These are phyloP conservation scores for Mycena haematopus DNA, from an alignment of 768 basidiomycete genomes.

Conservation along the genomic window DNA sequence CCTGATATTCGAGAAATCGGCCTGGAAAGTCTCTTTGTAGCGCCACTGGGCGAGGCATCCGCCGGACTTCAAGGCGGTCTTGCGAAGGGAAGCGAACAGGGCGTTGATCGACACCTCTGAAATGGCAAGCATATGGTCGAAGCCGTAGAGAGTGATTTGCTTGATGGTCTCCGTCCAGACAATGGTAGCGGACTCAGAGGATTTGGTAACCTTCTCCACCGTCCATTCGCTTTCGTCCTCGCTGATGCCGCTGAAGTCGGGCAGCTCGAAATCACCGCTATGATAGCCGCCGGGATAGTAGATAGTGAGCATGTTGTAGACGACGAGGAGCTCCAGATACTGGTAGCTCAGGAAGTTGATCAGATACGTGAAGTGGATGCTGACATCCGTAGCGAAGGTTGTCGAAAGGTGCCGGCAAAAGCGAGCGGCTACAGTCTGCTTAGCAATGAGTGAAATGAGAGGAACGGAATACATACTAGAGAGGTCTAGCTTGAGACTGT, in stretches of 20 bases:
- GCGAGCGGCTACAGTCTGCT: slow-evolving; percentile 15
- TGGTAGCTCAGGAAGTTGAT: background rate
- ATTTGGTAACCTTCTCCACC: background rate
- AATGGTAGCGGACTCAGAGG: background rate
- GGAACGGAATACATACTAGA: slow-evolving; percentile 12
- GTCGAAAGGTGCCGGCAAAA: slow-evolving; percentile 22
- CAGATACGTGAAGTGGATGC: slow-evolving; percentile 7
- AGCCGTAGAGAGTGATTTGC: slow-evolving; percentile 10
- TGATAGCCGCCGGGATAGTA: slow-evolving; percentile 5
- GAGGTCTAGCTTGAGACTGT: slow-evolving; percentile 27
- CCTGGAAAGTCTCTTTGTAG: slow-evolving; percentile 9
- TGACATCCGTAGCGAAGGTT: background rate
- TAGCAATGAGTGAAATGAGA: background rate
- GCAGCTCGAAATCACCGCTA: background rate
- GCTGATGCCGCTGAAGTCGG: background rate
- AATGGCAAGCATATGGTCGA: slow-evolving; percentile 18
- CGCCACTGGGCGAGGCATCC: slow-evolving; percentile 2
- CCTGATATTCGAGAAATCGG: slow-evolving; percentile 6
- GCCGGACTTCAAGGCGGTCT: background rate
- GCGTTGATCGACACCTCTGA: slow-evolving; percentile 23
- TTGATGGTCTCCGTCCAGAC: slow-evolving; percentile 21
- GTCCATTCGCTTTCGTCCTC: background rate
- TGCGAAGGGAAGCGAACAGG: slow-evolving; percentile 9
- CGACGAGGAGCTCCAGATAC: background rate
- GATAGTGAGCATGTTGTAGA: background rate